phyloP scores from a whole-genome alignment of 768 basidiomycete genomes.

The Boletus patriciae region DNA sequence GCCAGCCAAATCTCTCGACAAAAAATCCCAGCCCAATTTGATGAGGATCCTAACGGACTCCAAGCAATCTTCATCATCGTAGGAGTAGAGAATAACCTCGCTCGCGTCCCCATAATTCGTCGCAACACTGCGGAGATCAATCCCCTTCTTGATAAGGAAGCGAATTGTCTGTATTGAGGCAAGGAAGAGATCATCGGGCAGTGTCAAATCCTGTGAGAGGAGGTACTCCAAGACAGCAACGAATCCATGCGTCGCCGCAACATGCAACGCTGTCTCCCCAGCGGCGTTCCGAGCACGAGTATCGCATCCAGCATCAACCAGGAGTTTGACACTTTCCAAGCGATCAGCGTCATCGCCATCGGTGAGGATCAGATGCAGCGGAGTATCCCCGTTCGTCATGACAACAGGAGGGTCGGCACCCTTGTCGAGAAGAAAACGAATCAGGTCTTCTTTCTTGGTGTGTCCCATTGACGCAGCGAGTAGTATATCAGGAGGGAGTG shows the following conservation, averaged over 20 bases:
- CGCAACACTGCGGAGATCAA: background rate
- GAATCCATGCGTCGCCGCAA: background rate
- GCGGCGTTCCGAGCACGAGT: background rate
- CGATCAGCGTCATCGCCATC: rapidly evolving
- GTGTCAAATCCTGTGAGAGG: background rate
- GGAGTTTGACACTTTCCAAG: background rate
- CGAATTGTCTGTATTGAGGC: background rate
- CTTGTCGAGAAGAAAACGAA: background rate
- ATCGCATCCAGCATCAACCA: constrained; percentile 3
- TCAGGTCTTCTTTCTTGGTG: background rate
- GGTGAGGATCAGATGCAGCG: background rate
- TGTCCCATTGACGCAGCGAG: background rate
- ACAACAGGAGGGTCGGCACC: background rate
- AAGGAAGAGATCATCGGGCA: background rate
- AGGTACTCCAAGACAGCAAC: background rate
- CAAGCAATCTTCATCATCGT: background rate
- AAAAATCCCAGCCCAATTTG: constrained; percentile 1
- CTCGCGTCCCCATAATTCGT: background rate
- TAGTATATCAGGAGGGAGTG: background rate
- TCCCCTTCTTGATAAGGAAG: background rate
- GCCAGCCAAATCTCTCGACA: background rate
- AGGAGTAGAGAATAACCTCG: no score
- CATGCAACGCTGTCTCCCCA: background rate
- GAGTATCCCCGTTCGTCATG: background rate
- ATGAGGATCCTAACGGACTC: background rate